Conservation (phyloP, 1,139 yeast genomes). For the Scheffersomyces parashehatae region DNA sequence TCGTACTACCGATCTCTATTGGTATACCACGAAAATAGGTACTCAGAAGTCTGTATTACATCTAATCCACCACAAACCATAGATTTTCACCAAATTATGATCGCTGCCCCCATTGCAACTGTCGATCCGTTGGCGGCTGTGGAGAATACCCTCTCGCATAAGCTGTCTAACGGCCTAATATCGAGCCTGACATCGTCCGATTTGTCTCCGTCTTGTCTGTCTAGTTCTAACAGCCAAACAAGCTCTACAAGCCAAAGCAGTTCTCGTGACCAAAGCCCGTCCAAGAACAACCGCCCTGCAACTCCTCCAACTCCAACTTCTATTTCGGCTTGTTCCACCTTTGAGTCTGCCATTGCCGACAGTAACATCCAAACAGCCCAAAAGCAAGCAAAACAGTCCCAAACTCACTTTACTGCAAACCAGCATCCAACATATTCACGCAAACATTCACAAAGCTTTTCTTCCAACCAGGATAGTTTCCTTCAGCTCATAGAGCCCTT, state of each 20-base stretch:
- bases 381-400: neutral
- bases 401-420: neutral
- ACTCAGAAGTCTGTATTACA: too few species aligned
- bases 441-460: too few species aligned
- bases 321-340: neutral
- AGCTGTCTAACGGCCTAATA: too few species aligned
- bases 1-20: too few species aligned
- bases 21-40: too few species aligned
- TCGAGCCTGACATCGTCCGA: neutral
- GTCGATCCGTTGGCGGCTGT: neutral
- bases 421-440: too few species aligned
- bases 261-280: neutral
- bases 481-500: conserved; percentile 48
- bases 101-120: neutral
- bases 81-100: neutral
- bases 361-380: neutral
- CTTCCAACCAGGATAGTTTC: conserved; percentile 14
- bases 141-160: too few species aligned
- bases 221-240: neutral
- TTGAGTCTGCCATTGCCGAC: neutral
- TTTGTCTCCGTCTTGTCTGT: neutral
- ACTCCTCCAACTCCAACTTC: neutral
- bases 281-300: neutral
- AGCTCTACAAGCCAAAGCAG: neutral
- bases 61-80: neutral